Conservation (phyloP, 495 filamentous ascomycete species). For the Extremus antarcticus region DNA sequence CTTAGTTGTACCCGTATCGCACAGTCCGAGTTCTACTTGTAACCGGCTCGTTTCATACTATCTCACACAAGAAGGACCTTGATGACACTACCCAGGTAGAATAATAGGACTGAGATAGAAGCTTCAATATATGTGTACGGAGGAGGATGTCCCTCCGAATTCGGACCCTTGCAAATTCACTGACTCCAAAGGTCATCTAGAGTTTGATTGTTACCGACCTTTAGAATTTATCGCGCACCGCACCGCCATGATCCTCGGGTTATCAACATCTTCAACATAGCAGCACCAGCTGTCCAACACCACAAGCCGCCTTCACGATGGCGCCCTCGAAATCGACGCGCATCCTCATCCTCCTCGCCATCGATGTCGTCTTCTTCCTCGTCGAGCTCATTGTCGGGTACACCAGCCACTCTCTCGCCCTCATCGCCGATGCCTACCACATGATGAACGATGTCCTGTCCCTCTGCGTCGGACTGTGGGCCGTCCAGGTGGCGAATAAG, state of each 20-base stretch:
- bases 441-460: slow-evolving; percentile 99
- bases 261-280: background rate
- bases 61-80: no score
- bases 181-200: no score
- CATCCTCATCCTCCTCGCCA: slow-evolving; percentile 83
- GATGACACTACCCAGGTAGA: no score
- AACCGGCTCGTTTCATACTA: no score
- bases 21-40: no score
- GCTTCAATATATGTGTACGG: no score
- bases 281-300: background rate
- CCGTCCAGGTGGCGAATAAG: slow-evolving; percentile 71
- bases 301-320: slow-evolving; percentile 42
- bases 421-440: slow-evolving; percentile 95
- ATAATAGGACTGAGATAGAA: no score
- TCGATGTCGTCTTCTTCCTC: slow-evolving; percentile 82
- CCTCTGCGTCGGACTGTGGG: slow-evolving; percentile 85
- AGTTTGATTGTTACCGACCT: no score
- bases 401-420: slow-evolving; percentile 75
- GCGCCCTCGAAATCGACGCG: slow-evolving; percentile 83
- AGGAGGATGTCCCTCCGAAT: no score
- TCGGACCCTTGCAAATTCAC: no score
- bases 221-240: background rate
- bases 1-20: no score
- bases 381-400: slow-evolving; percentile 80
- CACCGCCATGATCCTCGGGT: background rate